Conservation (phyloP, 169 alveolate genomes). For the Blepharisma undulans region DNA sequence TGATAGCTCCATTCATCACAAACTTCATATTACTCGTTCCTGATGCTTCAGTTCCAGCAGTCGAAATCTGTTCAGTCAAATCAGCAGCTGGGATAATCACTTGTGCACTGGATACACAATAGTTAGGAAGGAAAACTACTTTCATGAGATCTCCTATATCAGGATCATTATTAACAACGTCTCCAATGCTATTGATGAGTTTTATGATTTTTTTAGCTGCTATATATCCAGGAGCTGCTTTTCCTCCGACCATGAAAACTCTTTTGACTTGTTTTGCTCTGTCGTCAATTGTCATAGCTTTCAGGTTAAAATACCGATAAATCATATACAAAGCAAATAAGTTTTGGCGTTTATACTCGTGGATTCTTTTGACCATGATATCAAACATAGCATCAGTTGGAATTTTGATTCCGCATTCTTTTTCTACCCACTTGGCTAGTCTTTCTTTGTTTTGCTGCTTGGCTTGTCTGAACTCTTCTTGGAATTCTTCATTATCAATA, state of each 20-base stretch:
- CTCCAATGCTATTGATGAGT: conserved; percentile 87
- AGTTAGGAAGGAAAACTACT: conserved; percentile 92
- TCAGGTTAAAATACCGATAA: conserved; percentile 83
- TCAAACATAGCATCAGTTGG: conserved; percentile 87
- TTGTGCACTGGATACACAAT: conserved; percentile 92
- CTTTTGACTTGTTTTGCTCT: conserved; percentile 83
- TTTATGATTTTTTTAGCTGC: conserved; percentile 93
- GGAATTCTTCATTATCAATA: conserved; percentile 78
- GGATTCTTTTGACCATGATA: conserved; percentile 93
- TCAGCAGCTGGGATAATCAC: conserved; percentile 94
- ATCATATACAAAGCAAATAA: conserved; percentile 89
- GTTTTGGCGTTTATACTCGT: conserved; percentile 94
- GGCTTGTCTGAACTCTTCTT: conserved; percentile 80
- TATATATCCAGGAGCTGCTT: conserved; percentile 93
- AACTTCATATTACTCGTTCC: conserved; percentile 96
- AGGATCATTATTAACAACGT: conserved; percentile 90
- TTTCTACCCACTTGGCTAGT: conserved; percentile 86
- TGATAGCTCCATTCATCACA: conserved; percentile 94
- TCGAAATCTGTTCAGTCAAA: conserved; percentile 92
- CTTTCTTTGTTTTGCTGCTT: conserved; percentile 81
- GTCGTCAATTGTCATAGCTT: conserved; percentile 80
- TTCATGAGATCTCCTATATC: conserved; percentile 87
- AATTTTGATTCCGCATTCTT: conserved; percentile 74
- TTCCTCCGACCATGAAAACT: conserved; percentile 93
- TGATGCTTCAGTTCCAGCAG: conserved; percentile 96